A percentile compares a stretch with the other conserved stretches of the same genome.
These are phyloP conservation scores for Leishmania braziliensis DNA, from an alignment of 208 protist genomes.

Conservation along the genomic window DNA sequence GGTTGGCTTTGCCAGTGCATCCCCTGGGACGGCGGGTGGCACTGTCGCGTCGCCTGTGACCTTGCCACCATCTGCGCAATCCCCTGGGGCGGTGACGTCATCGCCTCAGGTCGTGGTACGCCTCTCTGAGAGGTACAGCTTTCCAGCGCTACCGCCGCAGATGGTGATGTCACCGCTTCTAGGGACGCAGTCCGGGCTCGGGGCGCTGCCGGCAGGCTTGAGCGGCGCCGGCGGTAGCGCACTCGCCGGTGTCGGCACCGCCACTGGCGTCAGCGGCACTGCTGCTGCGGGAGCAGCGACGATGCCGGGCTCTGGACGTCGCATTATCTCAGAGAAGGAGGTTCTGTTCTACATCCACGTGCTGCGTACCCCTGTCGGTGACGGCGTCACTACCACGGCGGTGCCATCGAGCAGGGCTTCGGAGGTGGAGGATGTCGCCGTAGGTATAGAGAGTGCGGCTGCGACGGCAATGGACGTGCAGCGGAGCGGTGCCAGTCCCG, in stretches of 20 bases:
- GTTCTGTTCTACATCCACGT: conserved; percentile 39
- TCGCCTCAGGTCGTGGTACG: conserved; percentile 34
- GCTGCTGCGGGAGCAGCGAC: not conserved
- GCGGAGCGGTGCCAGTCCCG: not conserved
- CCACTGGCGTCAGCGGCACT: not conserved
- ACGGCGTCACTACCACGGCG: conserved; percentile 12
- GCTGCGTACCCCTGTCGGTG: conserved; percentile 24
- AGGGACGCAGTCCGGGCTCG: conserved; percentile 1
- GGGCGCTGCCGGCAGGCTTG: not conserved
- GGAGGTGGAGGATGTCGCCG: conserved; percentile 12
- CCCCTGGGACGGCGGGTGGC: not conserved
- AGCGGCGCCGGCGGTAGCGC: not conserved
- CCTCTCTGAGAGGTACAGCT: conserved; percentile 37
- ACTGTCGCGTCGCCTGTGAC: conserved; percentile 5
- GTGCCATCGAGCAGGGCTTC: conserved; percentile 19
- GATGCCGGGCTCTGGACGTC: not conserved
- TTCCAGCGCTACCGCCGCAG: conserved; percentile 30
- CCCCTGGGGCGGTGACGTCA: not conserved
- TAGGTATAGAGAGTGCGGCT: not conserved
- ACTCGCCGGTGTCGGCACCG: not conserved
- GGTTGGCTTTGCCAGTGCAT: not conserved
- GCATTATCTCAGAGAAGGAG: conserved; percentile 28
- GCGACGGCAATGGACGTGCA: not conserved
- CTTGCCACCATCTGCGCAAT: conserved; percentile 10
- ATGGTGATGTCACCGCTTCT: conserved; percentile 28